Evolutionary conservation across 1,139 yeast species (phyloP), one percentile per base, ranked within the genome.

Genomic region (Kurtzmaniella quercitrusa): DNA sequence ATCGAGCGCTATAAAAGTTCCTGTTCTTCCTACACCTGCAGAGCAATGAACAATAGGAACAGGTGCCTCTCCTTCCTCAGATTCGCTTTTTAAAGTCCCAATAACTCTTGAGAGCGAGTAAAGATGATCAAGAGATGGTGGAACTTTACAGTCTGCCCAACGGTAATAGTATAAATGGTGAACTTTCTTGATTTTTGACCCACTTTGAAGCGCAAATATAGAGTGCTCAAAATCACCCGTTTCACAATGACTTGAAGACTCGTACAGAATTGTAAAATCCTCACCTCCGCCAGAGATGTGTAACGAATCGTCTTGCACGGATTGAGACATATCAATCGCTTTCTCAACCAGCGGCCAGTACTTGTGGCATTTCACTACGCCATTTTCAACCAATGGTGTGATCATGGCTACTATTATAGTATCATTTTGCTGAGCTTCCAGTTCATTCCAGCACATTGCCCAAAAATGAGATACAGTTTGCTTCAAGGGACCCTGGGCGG

Each of bases 11-110:
- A 87, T 78, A 53, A 80, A 86, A 0, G 95, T 86, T 1, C 95
- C 95, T 0, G 94, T 80, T 45, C 95, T 66, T 3, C 95, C 95
- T n/a, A 87, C 89, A 0, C 95, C 95, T 0, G 95, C 95, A 2
- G 93, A 84, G 54, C 95, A 86, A 57, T 86, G 95, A 2, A 84
- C 82, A 7, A 73, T 63, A 2, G 78, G 78, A 1, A 62, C 55
- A 3, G 48, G 41, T 2, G 39, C 33, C 3, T 39, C 22, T 1
- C 23, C 12, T n/a, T 43, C 33, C 44, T 50, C 45, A 7, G 18
- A 16, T 30, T 30, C 34, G 17, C 18, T 14, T 16, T 40, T 47
- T 1, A 57, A 33, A 5, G 40, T 38, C 11, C 49, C 46, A 6
- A 71, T 54, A 15, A 59, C 60, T 11, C 50, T 46, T 28, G 71